Base-by-base conservation (phyloP, 148 eudicot genomes). In the Dianthus caryophyllus region DNA sequence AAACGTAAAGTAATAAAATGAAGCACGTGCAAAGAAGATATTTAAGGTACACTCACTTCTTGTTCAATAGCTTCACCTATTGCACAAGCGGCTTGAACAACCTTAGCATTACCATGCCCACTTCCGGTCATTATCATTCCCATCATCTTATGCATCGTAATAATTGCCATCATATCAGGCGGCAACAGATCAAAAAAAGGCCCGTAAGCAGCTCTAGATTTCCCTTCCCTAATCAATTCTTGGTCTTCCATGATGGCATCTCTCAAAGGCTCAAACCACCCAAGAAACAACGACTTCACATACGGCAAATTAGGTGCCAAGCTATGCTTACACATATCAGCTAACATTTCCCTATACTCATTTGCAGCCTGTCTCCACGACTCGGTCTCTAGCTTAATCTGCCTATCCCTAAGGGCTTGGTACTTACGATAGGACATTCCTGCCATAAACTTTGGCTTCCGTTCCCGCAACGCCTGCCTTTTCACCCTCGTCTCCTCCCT, bases 271-370 rank as follows among this genome's bases (percentile, higher is more conserved):
- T 94, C 97, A 82, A 86, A 94, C 98, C 98, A 94, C 43, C 90
- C 97, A 54, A 94, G 79, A 75, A 94, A 90, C 83, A 94, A 78
- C 6, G 90, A 87, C 71, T 90, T 94, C 70, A 94, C 73, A 78
- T 88, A 88, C 0, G 98, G 97, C 81, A 94, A 86, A 88, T 84
- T 94, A 10, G 98, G 98, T 25, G 96, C 98, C 77, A 94, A 78
- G 43, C 85, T 94, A 49, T 76, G 81, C 78, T 84, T 78, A 68
- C 97, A 94, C 98, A 94, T 94, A 59, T 94, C 98, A 70, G 44
- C 52, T 66, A 94, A 69, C 71, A 94, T 85, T 75, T 88, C 96
- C 76, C 69, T 86, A 62, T 94, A 94, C 76, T 94, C 98, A 57
- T 74, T 82, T 0, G 87, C 90, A 7, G 98, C 96, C 59, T 88